Evolutionary conservation across 2,329 filamentous ascomycete genomes (phyloP).

Genomic region (Fusarium protoensiforme): DNA sequence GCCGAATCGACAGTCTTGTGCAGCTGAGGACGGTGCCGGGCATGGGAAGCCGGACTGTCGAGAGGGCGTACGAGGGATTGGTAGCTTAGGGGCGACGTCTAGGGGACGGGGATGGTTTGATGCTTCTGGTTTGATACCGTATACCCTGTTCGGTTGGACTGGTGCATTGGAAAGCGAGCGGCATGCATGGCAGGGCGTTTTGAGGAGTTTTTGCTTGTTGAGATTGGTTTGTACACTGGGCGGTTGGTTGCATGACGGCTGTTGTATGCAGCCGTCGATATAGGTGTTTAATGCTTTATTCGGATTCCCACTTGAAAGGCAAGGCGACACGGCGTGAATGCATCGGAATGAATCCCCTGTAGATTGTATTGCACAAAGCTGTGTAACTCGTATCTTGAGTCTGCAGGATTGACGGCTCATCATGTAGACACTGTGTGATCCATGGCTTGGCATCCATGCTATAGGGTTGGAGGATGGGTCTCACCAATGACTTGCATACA

Average conservation of each 20-base stretch:
- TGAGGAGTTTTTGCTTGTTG: conserved; percentile 35
- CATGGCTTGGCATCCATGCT: neutral
- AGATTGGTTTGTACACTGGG: conserved; percentile 7
- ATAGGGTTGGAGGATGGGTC: neutral
- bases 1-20: conserved; percentile 58
- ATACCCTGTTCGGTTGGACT: conserved; percentile 37
- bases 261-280: conserved; percentile 13
- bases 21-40: conserved; percentile 67
- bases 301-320: neutral
- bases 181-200: conserved; percentile 23
- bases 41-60: conserved; percentile 66
- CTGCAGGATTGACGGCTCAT: neutral
- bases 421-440: neutral
- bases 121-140: conserved; percentile 38
- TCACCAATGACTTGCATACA: neutral
- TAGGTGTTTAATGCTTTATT: conserved; percentile 25
- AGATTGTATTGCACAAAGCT: neutral
- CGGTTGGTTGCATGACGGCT: conserved; percentile 36
- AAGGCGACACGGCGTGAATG: neutral
- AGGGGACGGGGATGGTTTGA: conserved; percentile 3
- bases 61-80: conserved; percentile 66
- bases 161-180: conserved; percentile 29
- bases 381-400: neutral
- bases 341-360: neutral
- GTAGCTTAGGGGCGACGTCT: conserved; percentile 29